Conservation (phyloP, 805 yeast species). For the Schwanniomyces pseudopolymorphus region DNA sequence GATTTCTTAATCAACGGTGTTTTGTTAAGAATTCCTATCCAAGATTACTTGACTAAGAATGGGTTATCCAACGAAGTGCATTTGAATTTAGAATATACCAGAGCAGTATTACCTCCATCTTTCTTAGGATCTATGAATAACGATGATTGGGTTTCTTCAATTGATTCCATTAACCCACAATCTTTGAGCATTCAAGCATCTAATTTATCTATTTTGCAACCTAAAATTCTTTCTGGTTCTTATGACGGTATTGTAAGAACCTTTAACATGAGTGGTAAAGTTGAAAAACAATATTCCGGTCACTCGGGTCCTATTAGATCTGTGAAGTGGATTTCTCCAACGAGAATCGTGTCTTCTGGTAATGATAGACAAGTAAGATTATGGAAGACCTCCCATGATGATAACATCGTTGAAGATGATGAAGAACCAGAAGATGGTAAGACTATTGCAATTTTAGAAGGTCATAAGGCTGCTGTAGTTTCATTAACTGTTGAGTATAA, state of each 20-base stretch:
- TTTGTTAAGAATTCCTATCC: constrained; percentile 72
- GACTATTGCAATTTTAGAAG: constrained; percentile 82
- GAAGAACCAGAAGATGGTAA: constrained; percentile 59
- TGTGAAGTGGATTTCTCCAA: constrained; percentile 74
- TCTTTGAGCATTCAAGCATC: constrained; percentile 21
- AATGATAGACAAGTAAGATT: constrained; percentile 85
- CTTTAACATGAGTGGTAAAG: constrained; percentile 78
- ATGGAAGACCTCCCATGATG: constrained; percentile 68
- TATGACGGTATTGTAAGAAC: constrained; percentile 94
- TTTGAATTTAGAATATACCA: constrained; percentile 81
- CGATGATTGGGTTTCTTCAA: constrained; percentile 93
- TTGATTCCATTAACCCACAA: constrained; percentile 48
- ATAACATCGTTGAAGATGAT: constrained; percentile 39
- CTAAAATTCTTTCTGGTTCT: constrained; percentile 79
- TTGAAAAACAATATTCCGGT: constrained; percentile 78
- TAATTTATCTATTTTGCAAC: constrained; percentile 29
- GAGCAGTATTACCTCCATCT: constrained; percentile 93
- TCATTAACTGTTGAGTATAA: constrained; percentile 58
- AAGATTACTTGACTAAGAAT: constrained; percentile 71
- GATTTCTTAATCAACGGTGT: constrained; percentile 89
- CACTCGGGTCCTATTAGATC: constrained; percentile 86
- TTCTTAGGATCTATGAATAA: constrained; percentile 83
- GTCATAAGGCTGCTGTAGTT: constrained; percentile 87
- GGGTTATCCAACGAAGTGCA: constrained; percentile 83
- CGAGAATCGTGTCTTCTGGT: constrained; percentile 80